Evolutionary conservation across 2,329 filamentous ascomycete species (phyloP).

Genomic region (Aureobasidium zeae): DNA sequence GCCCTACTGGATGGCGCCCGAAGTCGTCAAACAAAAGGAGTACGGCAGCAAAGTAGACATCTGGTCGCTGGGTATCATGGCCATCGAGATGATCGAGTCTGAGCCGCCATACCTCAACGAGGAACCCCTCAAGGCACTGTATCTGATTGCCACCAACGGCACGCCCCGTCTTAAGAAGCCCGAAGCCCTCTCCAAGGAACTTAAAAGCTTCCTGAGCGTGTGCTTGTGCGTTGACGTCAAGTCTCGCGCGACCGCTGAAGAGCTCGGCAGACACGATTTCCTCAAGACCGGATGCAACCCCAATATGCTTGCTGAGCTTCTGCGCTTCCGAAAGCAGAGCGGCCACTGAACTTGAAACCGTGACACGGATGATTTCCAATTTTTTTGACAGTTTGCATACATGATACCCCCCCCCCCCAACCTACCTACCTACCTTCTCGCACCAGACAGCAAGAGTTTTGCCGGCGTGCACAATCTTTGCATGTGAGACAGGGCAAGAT

Average conservation of each 20-base stretch:
- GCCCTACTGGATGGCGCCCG: conserved; percentile 99
- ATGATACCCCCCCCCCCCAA: too few species aligned
- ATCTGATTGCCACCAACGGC: conserved; percentile 95
- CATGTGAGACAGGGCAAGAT: not conserved
- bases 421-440: too few species aligned
- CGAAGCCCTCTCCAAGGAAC: conserved; percentile 93
- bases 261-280: conserved; percentile 88
- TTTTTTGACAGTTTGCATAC: conserved; percentile 5
- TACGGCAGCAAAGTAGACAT: conserved; percentile 98
- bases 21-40: conserved; percentile 98
- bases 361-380: too few species aligned
- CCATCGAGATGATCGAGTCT: conserved; percentile 99
- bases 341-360: conserved; percentile 12
- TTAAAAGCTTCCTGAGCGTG: conserved; percentile 93
- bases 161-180: conserved; percentile 96
- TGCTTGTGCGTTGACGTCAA: conserved; percentile 96
- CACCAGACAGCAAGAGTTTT: too few species aligned
- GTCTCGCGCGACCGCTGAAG: conserved; percentile 81
- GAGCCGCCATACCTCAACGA: conserved; percentile 97
- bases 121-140: conserved; percentile 92
- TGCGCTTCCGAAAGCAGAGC: conserved; percentile 61
- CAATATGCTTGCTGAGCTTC: conserved; percentile 71
- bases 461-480: not conserved
- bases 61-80: conserved; percentile 98
- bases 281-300: conserved; percentile 82